Base-by-base conservation (phyloP, 2,329 filamentous ascomycete species). In the Penicillium sp. region DNA sequence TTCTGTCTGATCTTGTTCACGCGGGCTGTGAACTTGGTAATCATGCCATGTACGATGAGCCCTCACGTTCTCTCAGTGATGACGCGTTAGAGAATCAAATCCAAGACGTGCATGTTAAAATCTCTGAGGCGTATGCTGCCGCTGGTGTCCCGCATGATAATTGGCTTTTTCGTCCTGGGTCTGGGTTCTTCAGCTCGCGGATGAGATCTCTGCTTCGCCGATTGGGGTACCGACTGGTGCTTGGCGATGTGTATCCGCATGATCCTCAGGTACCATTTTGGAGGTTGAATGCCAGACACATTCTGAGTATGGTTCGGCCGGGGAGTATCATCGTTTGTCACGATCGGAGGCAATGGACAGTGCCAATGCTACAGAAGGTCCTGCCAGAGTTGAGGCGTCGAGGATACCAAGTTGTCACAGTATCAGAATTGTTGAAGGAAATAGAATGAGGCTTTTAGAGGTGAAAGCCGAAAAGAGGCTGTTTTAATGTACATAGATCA, bases 31-130 rank as follows among this genome's bases (percentile, higher is more conserved):
- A 92, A 77, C 78, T 96, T 3, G 92, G 84, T 22, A 96, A 96
- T 74, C 92, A 96, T 73, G 92, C 89, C 9, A 92, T 94, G 90
- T 83, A 86, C 70, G 92, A 96, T 73, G 90, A 94, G 77, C 86
- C 91, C 0, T 88, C 87, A 9, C 80, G 83, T 43, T 77, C 78
- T 0, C 78, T 96, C 24, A 73, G 79, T 39, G 80, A 86, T 48
- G 76, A 75, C 1, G 80, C 83, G 57, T 81, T 96, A 1, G 74
- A 79, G 34, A 67, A 70, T 1, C 85, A 96, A 76, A 86, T 95
- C 48, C 68, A 72, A 11, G 62, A 79, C 10, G 90, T 95, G 14
- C 85, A 91, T 62, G 69, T 59, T 0, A 78, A 83, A 66, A 83
- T 92, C 47, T 73, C 79, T 8, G 63, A 70, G 0, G 85, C 86